Evolutionary conservation across 78 protist species (phyloP).

Genomic region (slime mould (Dictyostelium discoideum)): dicty_2.7 NC_007090.3:3537501-3538000

Average conservation of each 20-base stretch:
- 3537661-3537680: background rate
- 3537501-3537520: background rate
- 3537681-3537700: background rate
- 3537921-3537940: background rate
- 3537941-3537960: background rate
- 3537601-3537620: background rate
- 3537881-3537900: background rate
- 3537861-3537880: background rate
- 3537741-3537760: background rate
- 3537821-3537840: background rate
- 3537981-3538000: conserved; percentile 12
- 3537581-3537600: no score
- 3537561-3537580: no score
- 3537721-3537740: no score
- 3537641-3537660: background rate
- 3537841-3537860: background rate
- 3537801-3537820: background rate
- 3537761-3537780: background rate
- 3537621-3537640: background rate
- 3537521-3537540: background rate
- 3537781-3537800: background rate
- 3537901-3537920: background rate
- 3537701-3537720: no score
- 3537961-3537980: background rate
- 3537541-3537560: no score